A percentile compares a stretch with the other conserved stretches of the same genome.
These are phyloP conservation scores for Jaltomata sinuosa DNA, from an alignment of 257 asterid genomes.

Conservation along the genomic window DNA sequence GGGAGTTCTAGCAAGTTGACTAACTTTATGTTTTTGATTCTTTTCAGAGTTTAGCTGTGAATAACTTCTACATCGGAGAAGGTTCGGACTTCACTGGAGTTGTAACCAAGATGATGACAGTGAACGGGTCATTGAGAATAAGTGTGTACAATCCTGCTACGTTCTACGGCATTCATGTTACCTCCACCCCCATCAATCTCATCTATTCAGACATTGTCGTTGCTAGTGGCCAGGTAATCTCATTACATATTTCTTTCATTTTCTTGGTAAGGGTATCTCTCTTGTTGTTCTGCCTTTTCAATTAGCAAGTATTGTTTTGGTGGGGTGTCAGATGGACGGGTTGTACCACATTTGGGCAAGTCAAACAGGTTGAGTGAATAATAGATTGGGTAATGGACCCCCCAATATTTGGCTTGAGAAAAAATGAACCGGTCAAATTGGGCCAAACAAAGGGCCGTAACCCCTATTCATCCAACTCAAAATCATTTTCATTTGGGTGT, in stretches of 20 bases:
- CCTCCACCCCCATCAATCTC: constrained; percentile 71
- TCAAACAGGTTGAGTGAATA: neutral
- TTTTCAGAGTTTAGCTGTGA: constrained; percentile 61
- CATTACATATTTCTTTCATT: neutral
- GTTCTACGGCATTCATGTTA: constrained; percentile 77
- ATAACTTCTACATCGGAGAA: constrained; percentile 60
- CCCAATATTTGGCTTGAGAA: neutral
- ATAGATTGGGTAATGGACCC: neutral
- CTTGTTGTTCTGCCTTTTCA: neutral
- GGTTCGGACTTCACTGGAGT: constrained; percentile 85
- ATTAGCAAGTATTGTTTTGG: neutral
- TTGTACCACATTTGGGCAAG: neutral
- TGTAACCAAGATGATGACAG: constrained; percentile 56
- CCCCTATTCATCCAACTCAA: neutral
- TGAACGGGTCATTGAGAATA: constrained; percentile 74
- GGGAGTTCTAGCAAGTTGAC: neutral
- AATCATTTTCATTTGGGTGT: neutral
- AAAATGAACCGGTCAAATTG: neutral
- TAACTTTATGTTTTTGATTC: neutral
- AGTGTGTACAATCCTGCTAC: constrained; percentile 82
- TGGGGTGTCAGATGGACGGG: neutral
- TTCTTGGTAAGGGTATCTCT: neutral
- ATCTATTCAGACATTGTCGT: constrained; percentile 60
- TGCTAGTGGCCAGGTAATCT: constrained; percentile 72
- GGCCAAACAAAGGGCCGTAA: neutral